Conservation (phyloP, 2,329 filamentous ascomycete genomes). For the Trichoderma breve region DNA sequence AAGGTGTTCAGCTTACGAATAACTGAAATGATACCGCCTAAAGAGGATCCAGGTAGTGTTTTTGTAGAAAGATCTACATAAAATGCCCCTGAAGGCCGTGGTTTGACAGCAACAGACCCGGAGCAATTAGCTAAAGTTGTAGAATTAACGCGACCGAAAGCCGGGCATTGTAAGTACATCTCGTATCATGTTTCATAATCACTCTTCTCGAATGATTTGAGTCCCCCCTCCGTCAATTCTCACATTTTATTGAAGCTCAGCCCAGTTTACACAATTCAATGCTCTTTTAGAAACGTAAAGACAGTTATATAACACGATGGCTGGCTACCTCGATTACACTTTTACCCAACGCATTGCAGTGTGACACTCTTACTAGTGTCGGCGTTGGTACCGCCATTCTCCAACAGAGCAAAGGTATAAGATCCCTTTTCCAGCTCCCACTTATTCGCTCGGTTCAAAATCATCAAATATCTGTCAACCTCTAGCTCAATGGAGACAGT, state of each 20-base stretch:
- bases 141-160: not conserved
- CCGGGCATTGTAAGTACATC: not conserved
- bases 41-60: not conserved
- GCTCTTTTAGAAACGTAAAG: not conserved
- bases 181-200: not conserved
- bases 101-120: not conserved
- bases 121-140: not conserved
- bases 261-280: not conserved
- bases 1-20: not conserved
- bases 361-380: slow-evolving; percentile 16
- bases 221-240: not conserved
- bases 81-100: not conserved
- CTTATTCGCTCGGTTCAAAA: slow-evolving; percentile 9
- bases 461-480: slow-evolving; percentile 18
- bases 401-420: slow-evolving; percentile 17
- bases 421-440: slow-evolving; percentile 17
- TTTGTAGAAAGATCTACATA: not conserved
- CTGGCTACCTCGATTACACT: not conserved
- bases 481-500: slow-evolving; percentile 1
- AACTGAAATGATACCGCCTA: not conserved
- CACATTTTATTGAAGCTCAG: not conserved
- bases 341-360: slow-evolving; percentile 1
- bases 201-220: not conserved
- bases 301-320: not conserved
- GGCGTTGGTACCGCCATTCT: slow-evolving; percentile 10